These are phyloP conservation scores for Prunus davidiana DNA, from an alignment of 306 rosid genomes.

Conservation along the genomic window DNA sequence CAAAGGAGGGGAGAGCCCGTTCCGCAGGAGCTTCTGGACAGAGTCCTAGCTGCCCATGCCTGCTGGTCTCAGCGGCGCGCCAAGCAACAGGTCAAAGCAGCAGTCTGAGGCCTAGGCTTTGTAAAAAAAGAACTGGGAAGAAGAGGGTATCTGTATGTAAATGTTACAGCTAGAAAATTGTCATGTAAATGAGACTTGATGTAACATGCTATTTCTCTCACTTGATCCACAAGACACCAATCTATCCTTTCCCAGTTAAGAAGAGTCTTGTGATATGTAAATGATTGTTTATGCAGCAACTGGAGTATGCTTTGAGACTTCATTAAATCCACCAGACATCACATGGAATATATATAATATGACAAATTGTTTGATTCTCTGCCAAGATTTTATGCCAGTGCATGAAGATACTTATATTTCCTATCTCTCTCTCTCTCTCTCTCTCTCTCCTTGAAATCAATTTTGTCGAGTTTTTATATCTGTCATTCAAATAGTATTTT, in stretches of 20 bases:
- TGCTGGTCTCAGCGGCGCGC: slow-evolving; percentile 68
- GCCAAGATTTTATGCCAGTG: background rate
- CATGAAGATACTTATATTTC: too few relatives aligned
- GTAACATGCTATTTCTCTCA: slow-evolving; percentile 14
- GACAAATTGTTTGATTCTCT: background rate
- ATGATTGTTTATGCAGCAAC: slow-evolving; percentile 31
- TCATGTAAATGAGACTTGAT: slow-evolving; percentile 18
- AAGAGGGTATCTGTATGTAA: slow-evolving; percentile 24
- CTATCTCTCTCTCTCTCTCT: background rate
- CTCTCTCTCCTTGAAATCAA: background rate
- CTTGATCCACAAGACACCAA: slow-evolving; percentile 26
- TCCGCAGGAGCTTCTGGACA: slow-evolving; percentile 75
- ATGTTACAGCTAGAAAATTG: slow-evolving; percentile 13
- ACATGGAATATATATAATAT: background rate
- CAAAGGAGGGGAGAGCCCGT: slow-evolving; percentile 83
- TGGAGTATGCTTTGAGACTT: slow-evolving; percentile 5
- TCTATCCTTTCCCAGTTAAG: slow-evolving; percentile 26
- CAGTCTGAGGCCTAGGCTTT: slow-evolving; percentile 25
- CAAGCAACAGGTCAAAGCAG: slow-evolving; percentile 42
- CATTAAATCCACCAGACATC: background rate
- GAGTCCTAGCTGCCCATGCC: slow-evolving; percentile 71
- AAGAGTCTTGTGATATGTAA: slow-evolving; percentile 38
- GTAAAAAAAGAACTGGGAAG: slow-evolving; percentile 16
- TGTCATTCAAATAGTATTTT: background rate
- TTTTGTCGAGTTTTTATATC: background rate